Conservation (phyloP, 2,329 filamentous ascomycete genomes). For the Reticulascus tulasneorum region DNA sequence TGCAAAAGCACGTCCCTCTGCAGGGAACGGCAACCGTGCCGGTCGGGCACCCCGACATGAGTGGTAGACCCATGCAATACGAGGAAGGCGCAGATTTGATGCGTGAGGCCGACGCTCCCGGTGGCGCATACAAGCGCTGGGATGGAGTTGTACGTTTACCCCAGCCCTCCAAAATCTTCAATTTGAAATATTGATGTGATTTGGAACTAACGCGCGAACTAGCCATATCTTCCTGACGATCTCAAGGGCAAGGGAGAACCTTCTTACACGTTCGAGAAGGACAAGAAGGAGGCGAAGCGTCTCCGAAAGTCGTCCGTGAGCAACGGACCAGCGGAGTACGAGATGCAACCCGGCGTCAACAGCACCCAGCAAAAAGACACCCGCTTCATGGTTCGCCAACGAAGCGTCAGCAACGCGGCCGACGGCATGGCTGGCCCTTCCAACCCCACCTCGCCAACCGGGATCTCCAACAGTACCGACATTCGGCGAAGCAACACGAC, state of each 20-base stretch:
- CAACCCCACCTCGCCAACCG: conserved; percentile 9
- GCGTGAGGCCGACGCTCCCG: conserved; percentile 63
- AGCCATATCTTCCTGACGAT: conserved; percentile 71
- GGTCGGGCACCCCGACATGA: conserved; percentile 63
- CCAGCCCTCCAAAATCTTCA: not conserved
- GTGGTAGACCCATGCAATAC: conserved; percentile 71
- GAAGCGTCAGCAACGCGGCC: conserved; percentile 39
- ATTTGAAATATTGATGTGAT: not conserved
- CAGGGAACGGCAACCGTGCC: conserved; percentile 78
- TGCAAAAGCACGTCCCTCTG: conserved; percentile 70
- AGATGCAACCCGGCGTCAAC: conserved; percentile 40
- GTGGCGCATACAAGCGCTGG: conserved; percentile 76
- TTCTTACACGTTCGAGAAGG: conserved; percentile 65
- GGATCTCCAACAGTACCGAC: conserved; percentile 19
- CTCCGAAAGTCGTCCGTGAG: conserved; percentile 19
- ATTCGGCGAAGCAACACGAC: conserved; percentile 36
- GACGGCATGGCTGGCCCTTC: conserved; percentile 19
- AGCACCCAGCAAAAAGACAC: conserved; percentile 18
- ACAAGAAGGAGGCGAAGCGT: conserved; percentile 56
- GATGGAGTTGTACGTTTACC: conserved; percentile 62
- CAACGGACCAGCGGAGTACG: conserved; percentile 35
- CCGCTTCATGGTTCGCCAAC: conserved; percentile 29
- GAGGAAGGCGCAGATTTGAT: conserved; percentile 84
- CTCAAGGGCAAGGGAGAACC: conserved; percentile 81
- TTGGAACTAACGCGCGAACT: conserved; percentile 7